Base-by-base conservation (phyloP, 306 rosid species). In the Corylus heterophylla region DNA sequence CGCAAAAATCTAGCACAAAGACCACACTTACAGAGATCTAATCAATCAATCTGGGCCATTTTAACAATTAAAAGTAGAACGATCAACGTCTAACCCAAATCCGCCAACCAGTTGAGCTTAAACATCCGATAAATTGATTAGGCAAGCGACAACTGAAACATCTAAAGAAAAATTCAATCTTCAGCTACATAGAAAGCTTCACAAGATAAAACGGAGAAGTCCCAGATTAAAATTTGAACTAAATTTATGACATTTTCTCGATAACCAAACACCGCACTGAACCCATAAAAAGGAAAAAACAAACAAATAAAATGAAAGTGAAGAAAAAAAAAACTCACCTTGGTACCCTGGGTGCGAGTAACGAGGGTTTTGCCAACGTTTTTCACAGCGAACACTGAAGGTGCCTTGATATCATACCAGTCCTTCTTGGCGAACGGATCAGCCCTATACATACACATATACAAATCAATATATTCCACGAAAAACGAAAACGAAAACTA, bases 401-500 rank as follows among this genome's bases (percentile, higher is more conserved):
- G 98, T 1, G 98, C 98, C 74, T 94, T 94, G 80, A 94, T 87
- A 56, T 94, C 97, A 35, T 95, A 95, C 98, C 99, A 95, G 56
- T 95, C 99, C 83, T 95, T 95, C 96, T 95, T 95, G 18, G 99
- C 69, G 82, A 95, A 95, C 25, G 99, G 99, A 88, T 95, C 99
- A 2, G 88, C 82, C 27, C 99, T 95, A 42, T 48, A 68, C 2
- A n/a, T 20, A 67, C 9, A 18, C 12, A 29, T 42, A 61, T 25
- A 8, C 1, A 67, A 0, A 37, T 16, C 37, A 11, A 71, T 44
- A n/a, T 35, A 25, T 5, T 18, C 17, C n/a, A 7, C 55, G 49
- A 17, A 3, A 3, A 45, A 7, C 27, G 42, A 6, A 1, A 51
- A 22, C 20, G 14, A 78, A 51, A 22, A 22, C 25, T 0, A 22